These are phyloP conservation scores for Apostasia ramifera DNA, from an alignment of 106 monocot species.

Conservation along the genomic window DNA sequence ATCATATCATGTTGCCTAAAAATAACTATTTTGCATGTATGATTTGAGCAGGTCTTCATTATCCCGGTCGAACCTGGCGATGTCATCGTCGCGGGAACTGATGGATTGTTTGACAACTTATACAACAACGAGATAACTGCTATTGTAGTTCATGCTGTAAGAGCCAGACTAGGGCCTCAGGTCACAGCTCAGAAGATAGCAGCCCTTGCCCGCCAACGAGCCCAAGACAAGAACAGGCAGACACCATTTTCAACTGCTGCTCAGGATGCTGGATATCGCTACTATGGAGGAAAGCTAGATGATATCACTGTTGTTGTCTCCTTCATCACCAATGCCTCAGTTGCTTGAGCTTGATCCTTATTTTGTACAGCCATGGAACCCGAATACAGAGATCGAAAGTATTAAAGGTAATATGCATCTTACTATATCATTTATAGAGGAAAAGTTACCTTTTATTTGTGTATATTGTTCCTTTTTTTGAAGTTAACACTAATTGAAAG, in stretches of 20 bases:
- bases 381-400: too few relatives aligned
- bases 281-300: slow-evolving; percentile 17
- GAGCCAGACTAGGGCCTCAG: slow-evolving; percentile 17
- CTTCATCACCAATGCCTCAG: slow-evolving; percentile 14
- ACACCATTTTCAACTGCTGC: slow-evolving; percentile 50
- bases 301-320: slow-evolving; percentile 57
- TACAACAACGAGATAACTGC: slow-evolving; percentile 38
- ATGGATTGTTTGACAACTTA: slow-evolving; percentile 50
- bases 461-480: too few relatives aligned
- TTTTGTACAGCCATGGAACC: neutral
- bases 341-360: slow-evolving; percentile 17
- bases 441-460: too few relatives aligned
- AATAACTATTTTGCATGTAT: neutral
- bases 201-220: slow-evolving; percentile 44
- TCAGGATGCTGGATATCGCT: slow-evolving; percentile 50
- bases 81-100: slow-evolving; percentile 43
- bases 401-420: too few relatives aligned
- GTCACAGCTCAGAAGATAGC: slow-evolving; percentile 34
- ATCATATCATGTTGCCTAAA: neutral
- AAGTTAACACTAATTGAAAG: too few relatives aligned
- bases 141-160: slow-evolving; percentile 31
- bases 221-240: slow-evolving; percentile 44
- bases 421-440: too few relatives aligned
- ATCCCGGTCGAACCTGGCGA: slow-evolving; percentile 43
- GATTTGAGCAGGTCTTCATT: slow-evolving; percentile 31